phyloP scores from a whole-genome alignment of 139 green algal species.

The Picochlorum sp. region DNA sequence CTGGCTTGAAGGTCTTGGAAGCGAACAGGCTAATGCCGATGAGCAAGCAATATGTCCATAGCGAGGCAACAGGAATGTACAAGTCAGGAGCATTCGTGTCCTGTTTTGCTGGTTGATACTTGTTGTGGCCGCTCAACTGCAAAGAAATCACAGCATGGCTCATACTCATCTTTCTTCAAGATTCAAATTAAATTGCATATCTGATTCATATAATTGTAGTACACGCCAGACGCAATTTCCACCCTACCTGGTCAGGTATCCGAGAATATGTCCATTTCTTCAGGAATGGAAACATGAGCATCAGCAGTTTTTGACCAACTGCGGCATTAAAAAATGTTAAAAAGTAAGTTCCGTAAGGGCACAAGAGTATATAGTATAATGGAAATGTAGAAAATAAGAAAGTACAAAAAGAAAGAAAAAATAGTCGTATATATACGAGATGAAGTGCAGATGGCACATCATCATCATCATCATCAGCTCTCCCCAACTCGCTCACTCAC shows the following conservation, averaged over 20 bases:
- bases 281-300: constrained; percentile 86
- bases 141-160: background rate
- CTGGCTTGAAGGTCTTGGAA: constrained; percentile 42
- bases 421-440: no score
- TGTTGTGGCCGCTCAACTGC: constrained; percentile 62
- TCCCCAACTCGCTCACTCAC: constrained; percentile 29
- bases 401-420: background rate
- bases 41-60: constrained; percentile 78
- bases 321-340: background rate
- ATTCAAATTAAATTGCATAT: background rate
- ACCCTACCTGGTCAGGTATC: constrained; percentile 59
- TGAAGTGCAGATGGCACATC: no score
- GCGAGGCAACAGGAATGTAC: constrained; percentile 85
- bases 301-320: constrained; percentile 67
- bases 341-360: no score
- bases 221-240: background rate
- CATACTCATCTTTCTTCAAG: no score
- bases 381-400: background rate
- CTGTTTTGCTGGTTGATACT: constrained; percentile 72
- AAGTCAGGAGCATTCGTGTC: constrained; percentile 94
- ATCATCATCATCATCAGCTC: no score
- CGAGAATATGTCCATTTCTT: constrained; percentile 75
- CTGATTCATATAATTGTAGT: background rate
- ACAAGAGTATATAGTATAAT: background rate
- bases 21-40: constrained; percentile 20